Evolutionary conservation across 1,139 yeast genomes (phyloP).

Genomic region (Magnusiomyces fungicola): DNA sequence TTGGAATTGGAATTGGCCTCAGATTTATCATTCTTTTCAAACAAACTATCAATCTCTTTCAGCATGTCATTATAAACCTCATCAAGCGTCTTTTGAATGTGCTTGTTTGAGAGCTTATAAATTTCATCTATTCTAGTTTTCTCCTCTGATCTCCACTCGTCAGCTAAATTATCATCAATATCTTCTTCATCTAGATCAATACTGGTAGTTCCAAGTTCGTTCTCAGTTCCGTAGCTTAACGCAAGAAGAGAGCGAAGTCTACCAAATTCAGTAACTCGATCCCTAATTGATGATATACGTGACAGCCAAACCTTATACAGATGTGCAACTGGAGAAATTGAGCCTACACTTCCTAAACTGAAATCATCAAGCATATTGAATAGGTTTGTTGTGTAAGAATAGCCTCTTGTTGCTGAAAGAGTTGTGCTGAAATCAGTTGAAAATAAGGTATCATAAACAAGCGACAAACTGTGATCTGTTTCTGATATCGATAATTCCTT

Average conservation of each 20-base stretch:
- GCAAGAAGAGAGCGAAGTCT: slow-evolving; percentile 9
- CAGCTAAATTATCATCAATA: slow-evolving; percentile 7
- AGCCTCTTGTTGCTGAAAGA: slow-evolving; percentile 8
- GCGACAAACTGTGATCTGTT: not conserved
- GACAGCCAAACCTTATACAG: slow-evolving; percentile 13
- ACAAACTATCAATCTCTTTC: slow-evolving; percentile 8
- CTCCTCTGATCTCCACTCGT: slow-evolving; percentile 13
- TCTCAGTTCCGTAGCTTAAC: slow-evolving; percentile 4
- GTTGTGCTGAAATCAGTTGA: slow-evolving; percentile 9
- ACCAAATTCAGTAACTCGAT: slow-evolving; percentile 13
- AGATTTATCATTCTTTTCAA: not conserved
- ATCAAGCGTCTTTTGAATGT: slow-evolving; percentile 7
- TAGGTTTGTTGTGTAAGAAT: slow-evolving; percentile 9
- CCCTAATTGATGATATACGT: slow-evolving; percentile 8
- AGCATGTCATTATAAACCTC: slow-evolving; percentile 11
- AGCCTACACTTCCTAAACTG: slow-evolving; percentile 13
- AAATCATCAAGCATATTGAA: slow-evolving; percentile 10
- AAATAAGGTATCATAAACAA: slow-evolving; percentile 12
- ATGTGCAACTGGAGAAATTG: slow-evolving; percentile 11
- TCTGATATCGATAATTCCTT: not conserved
- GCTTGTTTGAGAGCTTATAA: slow-evolving; percentile 6
- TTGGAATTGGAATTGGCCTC: not conserved
- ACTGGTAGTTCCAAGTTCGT: slow-evolving; percentile 6
- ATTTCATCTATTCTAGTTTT: slow-evolving; percentile 7
- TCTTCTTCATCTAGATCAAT: slow-evolving; percentile 1